Conservation (phyloP, 257 asterid species). For the Rubia yunnanensis region DNA sequence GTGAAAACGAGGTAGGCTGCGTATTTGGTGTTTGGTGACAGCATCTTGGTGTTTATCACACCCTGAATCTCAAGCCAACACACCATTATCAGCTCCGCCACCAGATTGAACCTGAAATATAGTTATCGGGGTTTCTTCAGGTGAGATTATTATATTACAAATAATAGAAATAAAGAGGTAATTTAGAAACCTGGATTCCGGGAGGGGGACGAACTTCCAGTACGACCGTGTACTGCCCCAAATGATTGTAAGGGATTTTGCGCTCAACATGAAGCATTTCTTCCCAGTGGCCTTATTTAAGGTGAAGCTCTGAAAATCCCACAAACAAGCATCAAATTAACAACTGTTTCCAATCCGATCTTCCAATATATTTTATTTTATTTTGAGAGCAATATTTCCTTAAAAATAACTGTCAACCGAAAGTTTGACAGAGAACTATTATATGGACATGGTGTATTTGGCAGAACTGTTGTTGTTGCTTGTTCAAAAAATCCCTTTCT, state of each 20-base stretch:
- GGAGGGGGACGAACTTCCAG: conserved; percentile 51
- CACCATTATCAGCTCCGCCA: conserved; percentile 34
- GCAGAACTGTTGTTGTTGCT: no score
- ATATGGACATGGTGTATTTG: background rate
- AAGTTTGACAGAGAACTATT: background rate
- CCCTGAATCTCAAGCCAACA: conserved; percentile 64
- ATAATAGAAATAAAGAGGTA: background rate
- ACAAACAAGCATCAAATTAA: background rate
- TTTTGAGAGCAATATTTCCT: no score
- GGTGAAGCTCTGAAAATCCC: conserved; percentile 46
- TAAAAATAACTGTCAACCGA: no score
- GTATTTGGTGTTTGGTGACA: conserved; percentile 51
- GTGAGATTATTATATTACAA: background rate
- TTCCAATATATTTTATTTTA: no score
- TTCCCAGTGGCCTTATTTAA: conserved; percentile 61
- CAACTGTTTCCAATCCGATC: background rate
- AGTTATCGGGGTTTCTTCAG: no score
- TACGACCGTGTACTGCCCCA: conserved; percentile 51
- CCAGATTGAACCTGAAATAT: conserved; percentile 14
- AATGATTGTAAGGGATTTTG: conserved; percentile 48
- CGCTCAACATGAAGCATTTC: conserved; percentile 64
- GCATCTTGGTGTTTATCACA: conserved; percentile 31
- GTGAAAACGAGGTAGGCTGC: conserved; percentile 66
- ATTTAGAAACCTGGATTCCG: conserved; percentile 51
- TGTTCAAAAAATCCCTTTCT: no score